Evolutionary conservation across 1,284 basidiomycete genomes (phyloP), one percentile per base, ranked within the genome.

Genomic region (Boletus sp.): DNA sequence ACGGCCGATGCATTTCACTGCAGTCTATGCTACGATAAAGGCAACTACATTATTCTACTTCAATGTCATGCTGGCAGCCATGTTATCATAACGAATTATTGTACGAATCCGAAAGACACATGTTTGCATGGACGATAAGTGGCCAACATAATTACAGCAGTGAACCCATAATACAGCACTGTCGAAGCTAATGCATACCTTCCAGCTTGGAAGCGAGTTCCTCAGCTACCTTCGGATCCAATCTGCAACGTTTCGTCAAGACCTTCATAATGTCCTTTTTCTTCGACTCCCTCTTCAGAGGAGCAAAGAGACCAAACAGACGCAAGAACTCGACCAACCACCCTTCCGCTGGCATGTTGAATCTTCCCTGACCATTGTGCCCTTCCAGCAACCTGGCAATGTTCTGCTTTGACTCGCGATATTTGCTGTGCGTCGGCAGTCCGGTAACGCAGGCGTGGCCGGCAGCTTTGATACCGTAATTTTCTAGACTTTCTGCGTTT

Each of bases 361-460:
- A 64, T 38, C 46, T 62, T 37, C 53, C 62, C 0, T 46, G 16
- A 2, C 43, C 41, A 3, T 27, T 30, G 38, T 50, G 46, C 19
- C 52, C 51, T 13, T 40, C 37, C 50, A 65, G 44, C 46, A 65
- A 14, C 14, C 8, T 17, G 5, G 19, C 9, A 17, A 65, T 53
- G 23, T 60, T 58, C 1, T 5, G n/a, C 16, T 36, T 52, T 6
- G 63, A 68, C 38, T 62, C 56, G 5, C 4, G 14, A 25, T 66
- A 62, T 45, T 65, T 67, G 40, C 37, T 48, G 42, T 68, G 60
- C 35, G 44, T 43, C 20, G 52, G 52, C 22, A 68, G 38, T 6
- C 66, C 65, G 0, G 71, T 73, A 38, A 74, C 63, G 39, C 73
- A 73, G 4, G 68, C 69, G 12, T 65, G 57, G 9, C 61, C 64